Evolutionary conservation across 345 rosid species (phyloP).

Genomic region (Stellera chamaejasme): DNA sequence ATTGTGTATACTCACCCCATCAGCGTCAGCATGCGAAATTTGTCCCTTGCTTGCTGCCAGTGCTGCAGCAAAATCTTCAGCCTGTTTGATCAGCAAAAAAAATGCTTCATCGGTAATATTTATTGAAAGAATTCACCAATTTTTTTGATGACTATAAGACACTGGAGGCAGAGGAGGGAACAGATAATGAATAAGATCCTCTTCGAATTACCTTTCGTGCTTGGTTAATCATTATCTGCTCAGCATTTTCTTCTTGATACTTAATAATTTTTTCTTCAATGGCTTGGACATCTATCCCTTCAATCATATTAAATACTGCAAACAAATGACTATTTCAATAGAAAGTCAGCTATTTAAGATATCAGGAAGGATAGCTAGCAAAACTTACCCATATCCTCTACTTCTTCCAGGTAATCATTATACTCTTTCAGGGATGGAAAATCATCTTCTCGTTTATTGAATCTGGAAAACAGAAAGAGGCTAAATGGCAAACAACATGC

Average conservation of each 20-base stretch:
- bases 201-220: conserved; percentile 57
- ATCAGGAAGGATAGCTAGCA: conserved; percentile 10
- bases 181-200: background rate
- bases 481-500: background rate
- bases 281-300: conserved; percentile 63
- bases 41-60: conserved; percentile 72
- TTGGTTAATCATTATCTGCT: conserved; percentile 75
- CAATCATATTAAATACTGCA: conserved; percentile 65
- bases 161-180: background rate
- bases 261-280: conserved; percentile 64
- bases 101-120: background rate
- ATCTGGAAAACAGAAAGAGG: conserved; percentile 30
- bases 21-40: conserved; percentile 40
- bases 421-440: conserved; percentile 70
- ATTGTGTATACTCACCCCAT: conserved; percentile 40
- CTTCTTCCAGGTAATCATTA: conserved; percentile 93
- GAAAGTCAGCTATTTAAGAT: background rate
- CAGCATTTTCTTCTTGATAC: conserved; percentile 82
- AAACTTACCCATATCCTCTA: conserved; percentile 86
- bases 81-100: conserved; percentile 41
- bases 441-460: conserved; percentile 84
- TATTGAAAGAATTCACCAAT: background rate
- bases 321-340: background rate
- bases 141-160: background rate
- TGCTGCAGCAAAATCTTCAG: conserved; percentile 84